Percentiles rank a stretch among this genome's conserved stretches.
Conservation (phyloP, 257 asterid genomes). For the Plantago major region DNA sequence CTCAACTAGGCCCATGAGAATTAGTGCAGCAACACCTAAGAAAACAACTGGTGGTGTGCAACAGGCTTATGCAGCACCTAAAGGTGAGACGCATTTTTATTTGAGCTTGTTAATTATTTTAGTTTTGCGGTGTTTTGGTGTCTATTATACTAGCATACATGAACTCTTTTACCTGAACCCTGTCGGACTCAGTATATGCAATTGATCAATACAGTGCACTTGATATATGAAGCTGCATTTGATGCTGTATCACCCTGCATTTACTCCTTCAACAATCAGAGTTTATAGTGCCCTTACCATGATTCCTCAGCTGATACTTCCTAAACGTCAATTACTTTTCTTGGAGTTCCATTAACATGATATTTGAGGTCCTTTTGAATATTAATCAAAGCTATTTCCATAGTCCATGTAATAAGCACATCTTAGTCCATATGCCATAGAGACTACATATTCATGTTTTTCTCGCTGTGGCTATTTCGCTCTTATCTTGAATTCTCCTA, state of each 20-base stretch:
- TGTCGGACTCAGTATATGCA: no score
- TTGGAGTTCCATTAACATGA: neutral
- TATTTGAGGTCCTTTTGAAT: neutral
- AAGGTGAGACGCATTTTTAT: conserved; percentile 40
- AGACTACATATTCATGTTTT: neutral
- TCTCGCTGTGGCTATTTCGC: conserved; percentile 12
- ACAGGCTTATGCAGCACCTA: conserved; percentile 67
- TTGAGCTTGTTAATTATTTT: neutral
- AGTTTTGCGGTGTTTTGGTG: neutral
- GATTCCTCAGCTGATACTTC: conserved; percentile 8
- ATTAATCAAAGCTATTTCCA: no score
- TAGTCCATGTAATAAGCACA: no score
- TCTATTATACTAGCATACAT: neutral
- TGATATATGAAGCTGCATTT: no score
- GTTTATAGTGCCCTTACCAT: conserved; percentile 13
- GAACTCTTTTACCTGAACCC: neutral
- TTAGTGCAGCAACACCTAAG: conserved; percentile 99
- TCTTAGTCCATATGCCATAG: no score
- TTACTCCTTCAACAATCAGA: neutral
- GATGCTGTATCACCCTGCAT: no score
- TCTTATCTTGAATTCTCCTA: conserved; percentile 18
- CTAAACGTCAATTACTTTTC: neutral
- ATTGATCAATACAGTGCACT: no score
- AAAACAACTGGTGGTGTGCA: conserved; percentile 57
- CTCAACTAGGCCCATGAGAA: conserved; percentile 97